Percentiles rank a stretch among this genome's conserved stretches.
phyloP scores from a whole-genome alignment of 768 basidiomycete genomes.

The Rhodotorula babjevae region DNA sequence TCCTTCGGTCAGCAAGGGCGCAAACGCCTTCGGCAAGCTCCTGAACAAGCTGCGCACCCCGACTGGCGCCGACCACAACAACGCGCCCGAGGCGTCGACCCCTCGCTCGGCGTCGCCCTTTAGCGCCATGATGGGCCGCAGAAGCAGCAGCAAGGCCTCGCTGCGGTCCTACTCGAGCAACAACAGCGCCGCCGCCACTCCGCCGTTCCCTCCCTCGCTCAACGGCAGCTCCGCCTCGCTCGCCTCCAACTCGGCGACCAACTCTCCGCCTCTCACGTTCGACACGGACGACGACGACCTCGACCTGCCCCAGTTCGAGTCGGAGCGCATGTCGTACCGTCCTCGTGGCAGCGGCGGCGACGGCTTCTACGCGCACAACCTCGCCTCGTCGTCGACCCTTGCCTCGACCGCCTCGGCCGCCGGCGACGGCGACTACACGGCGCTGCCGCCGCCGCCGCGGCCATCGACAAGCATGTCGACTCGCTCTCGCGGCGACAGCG shows the following conservation, averaged over 20 bases:
- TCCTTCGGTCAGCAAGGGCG: constrained; percentile 8
- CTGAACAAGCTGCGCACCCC: constrained; percentile 33
- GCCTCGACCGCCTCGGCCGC: background rate
- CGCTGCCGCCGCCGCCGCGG: background rate
- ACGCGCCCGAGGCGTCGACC: background rate
- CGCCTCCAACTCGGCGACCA: constrained; percentile 7
- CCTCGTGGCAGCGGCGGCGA: background rate
- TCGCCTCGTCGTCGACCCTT: constrained; percentile 3
- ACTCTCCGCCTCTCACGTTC: constrained; percentile 17
- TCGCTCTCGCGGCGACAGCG: constrained; percentile 5
- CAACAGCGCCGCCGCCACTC: background rate
- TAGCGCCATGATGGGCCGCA: background rate
- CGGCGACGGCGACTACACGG: background rate
- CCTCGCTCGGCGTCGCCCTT: constrained; percentile 20
- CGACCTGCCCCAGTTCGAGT: constrained; percentile 1
- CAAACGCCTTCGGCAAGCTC: constrained; percentile 21
- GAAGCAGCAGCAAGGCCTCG: constrained; percentile 8
- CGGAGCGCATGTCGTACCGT: background rate
- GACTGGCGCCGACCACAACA: background rate
- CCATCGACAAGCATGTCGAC: constrained; percentile 25
- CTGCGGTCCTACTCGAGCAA: background rate
- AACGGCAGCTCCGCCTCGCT: constrained; percentile 7
- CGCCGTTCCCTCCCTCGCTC: background rate
- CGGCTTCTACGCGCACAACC: background rate
- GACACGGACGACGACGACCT: constrained; percentile 12